Evolutionary conservation across 169 alveolate species (phyloP).

Genomic region (Plasmodium fragile): DNA sequence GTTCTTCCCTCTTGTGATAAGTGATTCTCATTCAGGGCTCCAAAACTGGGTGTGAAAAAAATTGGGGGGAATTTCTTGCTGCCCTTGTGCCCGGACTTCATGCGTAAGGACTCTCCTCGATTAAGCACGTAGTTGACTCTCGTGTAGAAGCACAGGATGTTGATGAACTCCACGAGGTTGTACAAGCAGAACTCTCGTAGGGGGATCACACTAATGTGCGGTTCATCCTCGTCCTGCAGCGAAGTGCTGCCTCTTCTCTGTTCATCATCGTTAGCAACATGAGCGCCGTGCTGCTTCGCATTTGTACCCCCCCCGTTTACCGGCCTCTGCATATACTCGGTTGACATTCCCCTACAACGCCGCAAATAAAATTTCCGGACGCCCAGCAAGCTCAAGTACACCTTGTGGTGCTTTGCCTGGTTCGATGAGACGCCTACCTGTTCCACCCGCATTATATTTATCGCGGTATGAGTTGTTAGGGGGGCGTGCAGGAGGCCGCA

Average conservation of each 20-base stretch:
- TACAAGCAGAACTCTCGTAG: constrained; percentile 21
- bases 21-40: background rate
- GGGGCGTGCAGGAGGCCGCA: constrained; percentile 25
- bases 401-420: constrained; percentile 2
- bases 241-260: too few species aligned
- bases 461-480: background rate
- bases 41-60: background rate
- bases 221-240: background rate
- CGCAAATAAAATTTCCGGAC: constrained; percentile 10
- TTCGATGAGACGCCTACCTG: background rate
- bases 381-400: constrained; percentile 1
- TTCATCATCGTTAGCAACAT: too few species aligned
- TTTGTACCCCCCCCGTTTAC: background rate
- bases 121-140: background rate
- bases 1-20: background rate
- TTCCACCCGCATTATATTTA: constrained; percentile 14
- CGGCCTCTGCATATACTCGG: background rate
- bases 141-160: constrained; percentile 11
- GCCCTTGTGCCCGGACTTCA: background rate
- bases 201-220: background rate
- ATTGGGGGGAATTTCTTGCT: background rate
- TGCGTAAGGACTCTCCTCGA: background rate
- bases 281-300: background rate
- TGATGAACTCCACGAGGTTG: constrained; percentile 11
- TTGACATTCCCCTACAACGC: background rate